phyloP scores from a whole-genome alignment of 2,329 filamentous ascomycete species.

The Tolypocladium nubicola region DNA sequence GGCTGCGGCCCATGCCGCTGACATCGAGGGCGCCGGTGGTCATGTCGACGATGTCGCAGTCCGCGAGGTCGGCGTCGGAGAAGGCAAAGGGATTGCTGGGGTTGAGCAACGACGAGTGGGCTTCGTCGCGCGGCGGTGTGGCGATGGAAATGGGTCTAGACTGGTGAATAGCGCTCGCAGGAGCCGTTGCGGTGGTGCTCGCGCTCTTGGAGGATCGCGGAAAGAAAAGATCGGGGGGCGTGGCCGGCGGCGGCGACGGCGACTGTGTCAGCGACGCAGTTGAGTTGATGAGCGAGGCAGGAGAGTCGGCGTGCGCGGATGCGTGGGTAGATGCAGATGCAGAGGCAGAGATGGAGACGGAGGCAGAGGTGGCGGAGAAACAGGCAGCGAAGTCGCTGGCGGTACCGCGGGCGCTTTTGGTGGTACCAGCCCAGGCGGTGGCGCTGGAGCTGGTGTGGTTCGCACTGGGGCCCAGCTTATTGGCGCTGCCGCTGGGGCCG shows the following conservation, averaged over 20 bases:
- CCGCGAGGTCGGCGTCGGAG: constrained; percentile 14
- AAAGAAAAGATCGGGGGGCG: constrained; percentile 15
- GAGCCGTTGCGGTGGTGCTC: constrained; percentile 5
- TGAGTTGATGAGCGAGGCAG: constrained; percentile 20
- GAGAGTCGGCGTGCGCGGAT: constrained; percentile 19
- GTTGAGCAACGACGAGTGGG: constrained; percentile 12
- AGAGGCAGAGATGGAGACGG: background rate
- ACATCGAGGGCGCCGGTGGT: constrained; percentile 50
- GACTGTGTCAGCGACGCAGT: constrained; percentile 22
- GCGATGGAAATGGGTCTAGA: constrained; percentile 26
- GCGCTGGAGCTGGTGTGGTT: background rate
- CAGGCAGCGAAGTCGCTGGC: constrained; percentile 8
- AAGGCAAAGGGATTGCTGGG: constrained; percentile 13
- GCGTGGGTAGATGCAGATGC: constrained; percentile 7
- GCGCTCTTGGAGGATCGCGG: constrained; percentile 5
- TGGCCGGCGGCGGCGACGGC: constrained; percentile 24
- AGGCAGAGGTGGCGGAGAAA: constrained; percentile 1
- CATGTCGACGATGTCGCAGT: constrained; percentile 35
- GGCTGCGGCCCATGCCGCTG: constrained; percentile 42
- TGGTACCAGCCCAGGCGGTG: constrained; percentile 3
- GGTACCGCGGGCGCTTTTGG: constrained; percentile 1
- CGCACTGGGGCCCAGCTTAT: background rate
- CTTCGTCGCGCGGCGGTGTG: constrained; percentile 11
- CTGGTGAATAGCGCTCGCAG: constrained; percentile 11
- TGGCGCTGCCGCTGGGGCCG: background rate